Percentiles rank a stretch among this genome's conserved stretches.
These are phyloP conservation scores for Oryza australiensis DNA, from an alignment of 176 grass and related monocot genomes.

Conservation along the genomic window DNA sequence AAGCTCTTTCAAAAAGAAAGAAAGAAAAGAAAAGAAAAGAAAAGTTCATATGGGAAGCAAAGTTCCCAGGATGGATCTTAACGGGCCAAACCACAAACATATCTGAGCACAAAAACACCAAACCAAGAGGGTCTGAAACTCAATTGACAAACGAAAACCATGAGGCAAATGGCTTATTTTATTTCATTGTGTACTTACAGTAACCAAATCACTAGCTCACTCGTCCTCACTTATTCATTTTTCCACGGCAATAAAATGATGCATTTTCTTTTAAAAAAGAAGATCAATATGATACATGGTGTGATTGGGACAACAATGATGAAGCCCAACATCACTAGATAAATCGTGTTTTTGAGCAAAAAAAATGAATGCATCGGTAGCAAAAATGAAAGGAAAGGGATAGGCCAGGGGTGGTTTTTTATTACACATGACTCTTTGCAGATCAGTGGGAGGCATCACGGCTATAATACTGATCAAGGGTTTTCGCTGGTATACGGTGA, in stretches of 20 bases:
- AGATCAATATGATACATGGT: slow-evolving; percentile 18
- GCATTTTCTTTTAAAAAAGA: background rate
- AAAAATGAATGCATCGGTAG: background rate
- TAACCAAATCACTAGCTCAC: background rate
- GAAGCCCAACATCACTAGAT: background rate
- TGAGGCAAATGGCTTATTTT: background rate
- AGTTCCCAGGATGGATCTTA: background rate
- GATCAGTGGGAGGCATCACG: slow-evolving; percentile 66
- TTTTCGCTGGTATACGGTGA: slow-evolving; percentile 83
- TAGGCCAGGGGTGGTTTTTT: background rate
- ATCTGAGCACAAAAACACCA: background rate
- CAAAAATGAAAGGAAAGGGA: background rate
- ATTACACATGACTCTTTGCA: background rate
- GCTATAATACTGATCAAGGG: slow-evolving; percentile 84
- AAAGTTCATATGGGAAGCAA: background rate
- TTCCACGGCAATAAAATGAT: background rate
- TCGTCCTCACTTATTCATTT: background rate
- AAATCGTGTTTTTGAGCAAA: background rate
- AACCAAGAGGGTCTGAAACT: background rate
- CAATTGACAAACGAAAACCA: background rate
- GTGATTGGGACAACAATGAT: background rate
- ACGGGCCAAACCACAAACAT: background rate
- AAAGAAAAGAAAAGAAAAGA: too few species aligned
- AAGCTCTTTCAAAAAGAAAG: too few species aligned
- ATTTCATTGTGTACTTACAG: slow-evolving; percentile 1